Evolutionary conservation across 345 rosid genomes (phyloP), one percentile per base, ranked within the genome.

Genomic region (Eucalyptus decipiens): DNA sequence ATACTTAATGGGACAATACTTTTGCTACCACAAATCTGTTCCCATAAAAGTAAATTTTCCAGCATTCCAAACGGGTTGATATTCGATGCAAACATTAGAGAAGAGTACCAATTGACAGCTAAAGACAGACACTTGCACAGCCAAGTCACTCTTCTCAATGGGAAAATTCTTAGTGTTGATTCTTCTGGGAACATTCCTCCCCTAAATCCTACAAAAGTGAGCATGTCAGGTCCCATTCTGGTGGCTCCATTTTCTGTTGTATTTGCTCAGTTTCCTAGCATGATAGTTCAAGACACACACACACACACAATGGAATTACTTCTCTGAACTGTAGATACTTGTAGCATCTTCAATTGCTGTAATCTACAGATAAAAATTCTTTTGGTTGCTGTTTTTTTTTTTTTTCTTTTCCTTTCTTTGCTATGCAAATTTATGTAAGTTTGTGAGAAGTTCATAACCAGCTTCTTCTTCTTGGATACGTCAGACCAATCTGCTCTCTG

Each of bases 51-150:
- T 83, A 91, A 90, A 21, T 92, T 92, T 76, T 67, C 93, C 13
- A 89, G 85, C 86, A 89, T 90, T 87, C 85, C 90, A 26, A 67
- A 91, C 37, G 76, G 93, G 76, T 86, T 90, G 16, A 87, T 47
- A 81, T 32, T 37, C 9, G 88, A 85, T 52, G 89, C 10, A 45
- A 54, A 80, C 6, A 51, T 42, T 43, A 90, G 92, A 58, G 93
- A 92, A 45, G 95, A 94, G 87, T 94, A 94, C 88, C 95, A 92
- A 89, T 89, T 93, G 88, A 92, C 94, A 49, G 93, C 96, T 19
- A 87, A 92, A 58, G 91, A 91, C 56, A 92, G 92, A 37, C 89
- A 94, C 86, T 67, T 93, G 54, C 92, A 92, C 21, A 92, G 93
- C 88, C 94, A 92, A 83, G 90, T 90, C 21, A 81, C 91, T 52